These are phyloP conservation scores for Debaryomyces maramus DNA, from an alignment of 805 yeast genomes.

Conservation along the genomic window DNA sequence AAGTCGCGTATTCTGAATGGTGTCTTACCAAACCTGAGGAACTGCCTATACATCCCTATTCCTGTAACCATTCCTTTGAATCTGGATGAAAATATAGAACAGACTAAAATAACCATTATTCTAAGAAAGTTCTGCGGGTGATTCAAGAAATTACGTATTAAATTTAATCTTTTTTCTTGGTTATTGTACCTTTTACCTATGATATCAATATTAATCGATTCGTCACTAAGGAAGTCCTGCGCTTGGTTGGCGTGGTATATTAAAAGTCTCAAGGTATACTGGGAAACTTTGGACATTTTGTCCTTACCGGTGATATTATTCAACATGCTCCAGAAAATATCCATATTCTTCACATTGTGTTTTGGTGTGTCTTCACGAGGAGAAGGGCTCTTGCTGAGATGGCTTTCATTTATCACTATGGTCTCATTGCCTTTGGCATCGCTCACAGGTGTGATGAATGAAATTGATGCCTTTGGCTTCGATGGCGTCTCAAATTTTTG, in stretches of 20 bases:
- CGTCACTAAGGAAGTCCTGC: constrained; percentile 34
- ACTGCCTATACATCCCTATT: constrained; percentile 60
- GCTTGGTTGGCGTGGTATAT: constrained; percentile 47
- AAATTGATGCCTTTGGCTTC: constrained; percentile 5
- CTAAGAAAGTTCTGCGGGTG: constrained; percentile 40
- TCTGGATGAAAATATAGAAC: constrained; percentile 41
- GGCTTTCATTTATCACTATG: constrained; percentile 1
- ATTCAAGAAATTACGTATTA: constrained; percentile 33
- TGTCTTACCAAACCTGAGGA: constrained; percentile 67
- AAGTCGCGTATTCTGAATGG: constrained; percentile 55
- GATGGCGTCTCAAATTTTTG: constrained; percentile 14
- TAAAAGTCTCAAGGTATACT: constrained; percentile 56
- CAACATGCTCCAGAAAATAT: constrained; percentile 52
- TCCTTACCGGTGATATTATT: constrained; percentile 68
- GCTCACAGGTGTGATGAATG: constrained; percentile 8
- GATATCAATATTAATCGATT: constrained; percentile 27
- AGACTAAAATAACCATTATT: constrained; percentile 33
- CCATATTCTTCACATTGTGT: constrained; percentile 27
- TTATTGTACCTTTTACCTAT: constrained; percentile 34
- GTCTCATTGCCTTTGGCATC: constrained; percentile 3
- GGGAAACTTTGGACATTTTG: constrained; percentile 63
- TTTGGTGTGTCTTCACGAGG: background rate
- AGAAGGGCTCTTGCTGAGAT: background rate
- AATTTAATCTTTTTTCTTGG: constrained; percentile 30
- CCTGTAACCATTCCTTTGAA: constrained; percentile 47